A percentile compares a stretch with the other conserved stretches of the same genome.
phyloP scores from a whole-genome alignment of 805 yeast species.

The Millerozyma miso region DNA sequence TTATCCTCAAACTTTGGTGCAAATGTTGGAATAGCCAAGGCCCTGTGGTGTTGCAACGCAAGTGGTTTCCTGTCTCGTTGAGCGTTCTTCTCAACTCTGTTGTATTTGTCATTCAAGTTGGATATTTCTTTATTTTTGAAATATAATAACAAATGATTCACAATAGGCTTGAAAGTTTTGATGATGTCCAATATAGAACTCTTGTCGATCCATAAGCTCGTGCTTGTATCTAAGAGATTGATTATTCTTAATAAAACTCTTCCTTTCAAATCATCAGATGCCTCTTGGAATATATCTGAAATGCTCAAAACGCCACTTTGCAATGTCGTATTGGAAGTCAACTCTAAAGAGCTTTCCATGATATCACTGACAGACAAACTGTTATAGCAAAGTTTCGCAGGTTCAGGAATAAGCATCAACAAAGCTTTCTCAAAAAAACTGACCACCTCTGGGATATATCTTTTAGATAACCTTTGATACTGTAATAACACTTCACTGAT shows the following conservation, averaged over 20 bases:
- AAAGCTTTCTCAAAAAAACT: constrained; percentile 54
- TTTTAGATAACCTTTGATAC: constrained; percentile 76
- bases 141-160: constrained; percentile 36
- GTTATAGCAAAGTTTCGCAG: constrained; percentile 10
- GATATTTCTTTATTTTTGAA: constrained; percentile 28
- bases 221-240: constrained; percentile 25
- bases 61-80: constrained; percentile 49
- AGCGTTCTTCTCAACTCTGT: constrained; percentile 39
- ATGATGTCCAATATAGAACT: constrained; percentile 58
- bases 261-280: constrained; percentile 17
- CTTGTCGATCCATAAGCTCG: constrained; percentile 56
- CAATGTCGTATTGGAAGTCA: constrained; percentile 1
- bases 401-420: constrained; percentile 40
- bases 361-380: constrained; percentile 8
- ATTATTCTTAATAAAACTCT: constrained; percentile 31
- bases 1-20: constrained; percentile 94
- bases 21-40: constrained; percentile 76
- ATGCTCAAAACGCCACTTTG: constrained; percentile 10
- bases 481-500: constrained; percentile 60
- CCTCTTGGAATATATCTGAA: constrained; percentile 9
- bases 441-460: constrained; percentile 77
- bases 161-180: constrained; percentile 40
- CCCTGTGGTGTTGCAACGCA: constrained; percentile 75
- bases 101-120: constrained; percentile 46
- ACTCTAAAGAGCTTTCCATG: constrained; percentile 13